These are phyloP conservation scores for Lentinula aciculospora DNA, from an alignment of 768 basidiomycete species.

Conservation along the genomic window DNA sequence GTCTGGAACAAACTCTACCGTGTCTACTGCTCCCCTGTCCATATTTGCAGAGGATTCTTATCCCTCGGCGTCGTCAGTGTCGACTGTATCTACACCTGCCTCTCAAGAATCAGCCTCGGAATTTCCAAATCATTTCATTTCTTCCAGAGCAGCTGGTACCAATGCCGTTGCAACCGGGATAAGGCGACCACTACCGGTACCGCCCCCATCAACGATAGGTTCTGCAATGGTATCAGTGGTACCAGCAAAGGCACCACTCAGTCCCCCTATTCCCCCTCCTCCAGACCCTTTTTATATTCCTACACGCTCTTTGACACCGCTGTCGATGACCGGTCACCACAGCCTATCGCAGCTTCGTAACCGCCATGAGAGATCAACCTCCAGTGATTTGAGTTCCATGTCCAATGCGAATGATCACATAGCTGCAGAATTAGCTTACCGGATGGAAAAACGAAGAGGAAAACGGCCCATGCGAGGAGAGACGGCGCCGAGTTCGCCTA, in stretches of 20 bases:
- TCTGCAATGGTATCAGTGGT: neutral
- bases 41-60: neutral
- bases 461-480: neutral
- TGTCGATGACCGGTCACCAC: neutral
- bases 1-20: neutral
- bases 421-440: neutral
- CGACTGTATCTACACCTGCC: conserved; percentile 6
- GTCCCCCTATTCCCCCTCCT: neutral
- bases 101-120: conserved; percentile 2
- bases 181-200: conserved; percentile 3
- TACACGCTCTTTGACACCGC: neutral
- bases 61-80: neutral
- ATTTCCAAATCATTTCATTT: neutral
- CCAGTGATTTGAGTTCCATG: neutral
- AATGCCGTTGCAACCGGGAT: neutral
- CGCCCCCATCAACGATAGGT: neutral
- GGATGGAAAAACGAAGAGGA: neutral
- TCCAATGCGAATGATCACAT: neutral
- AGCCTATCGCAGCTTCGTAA: neutral
- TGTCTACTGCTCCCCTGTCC: neutral
- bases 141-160: neutral
- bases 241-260: neutral
- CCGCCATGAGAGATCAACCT: neutral
- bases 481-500: neutral
- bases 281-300: neutral